Evolutionary conservation across 176 grass and related monocot species (phyloP), one percentile per base, ranked within the genome.

Genomic region (Puccinellia tenuiflora): DNA sequence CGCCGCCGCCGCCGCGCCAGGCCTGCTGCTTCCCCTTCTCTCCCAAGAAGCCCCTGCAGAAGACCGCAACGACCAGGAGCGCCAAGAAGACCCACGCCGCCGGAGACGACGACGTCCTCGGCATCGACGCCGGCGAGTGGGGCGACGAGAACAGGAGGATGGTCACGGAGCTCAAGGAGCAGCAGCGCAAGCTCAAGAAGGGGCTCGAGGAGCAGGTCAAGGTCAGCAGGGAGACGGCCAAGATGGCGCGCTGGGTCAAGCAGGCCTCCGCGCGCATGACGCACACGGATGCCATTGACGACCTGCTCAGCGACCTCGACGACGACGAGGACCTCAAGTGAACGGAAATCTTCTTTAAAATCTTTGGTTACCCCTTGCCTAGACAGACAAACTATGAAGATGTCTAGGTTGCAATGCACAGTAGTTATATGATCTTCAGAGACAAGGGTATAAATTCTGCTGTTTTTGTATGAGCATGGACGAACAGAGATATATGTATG

Each of bases 1-100:
- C 71, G 45, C 71, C 77, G 31, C 28, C 84, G 31, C 86, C 83
- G 53, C 83, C 85, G 51, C 84, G 86, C 0, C 86, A 86, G 84
- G 88, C 88, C 24, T 98, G 90, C 75, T 98, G 95, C 87, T 94
- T 98, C 70, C 76, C 80, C 34, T 91, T 95, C 75, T 93, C 92
- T 12, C 86, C 88, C 1, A 98, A 84, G 91, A 98, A 87, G 86
- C 11, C 46, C 12, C 37, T 21, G 39, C 42, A 17, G 35, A 81
- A 21, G 52, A 25, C 59, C 31, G 17, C 56, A 1, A 26, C 60
- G 13, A 45, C 60, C 10, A 83, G 76, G 65, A 83, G 74, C 85
- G 79, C 67, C 83, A 66, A 51, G 76, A 67, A 54, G 82, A 88
- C 39, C 57, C 78, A 85, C 33, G 55, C 79, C 22, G 77, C n/a